Evolutionary conservation across 495 filamentous ascomycete species (phyloP), one percentile per base, ranked within the genome.

Genomic region (Penicillium canescens): DNA sequence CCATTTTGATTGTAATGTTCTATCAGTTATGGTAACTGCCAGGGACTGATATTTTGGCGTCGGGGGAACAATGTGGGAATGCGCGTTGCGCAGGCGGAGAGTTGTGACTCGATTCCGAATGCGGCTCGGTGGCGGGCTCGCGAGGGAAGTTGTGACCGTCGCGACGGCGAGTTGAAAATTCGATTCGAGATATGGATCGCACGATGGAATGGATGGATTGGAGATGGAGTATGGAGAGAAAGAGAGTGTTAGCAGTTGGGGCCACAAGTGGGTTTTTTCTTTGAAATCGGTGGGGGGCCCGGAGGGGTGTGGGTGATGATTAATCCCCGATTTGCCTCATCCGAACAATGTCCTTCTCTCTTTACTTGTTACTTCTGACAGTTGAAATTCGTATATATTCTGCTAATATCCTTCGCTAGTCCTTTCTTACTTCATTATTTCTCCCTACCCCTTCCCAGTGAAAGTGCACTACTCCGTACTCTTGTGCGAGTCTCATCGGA

Each of bases 1-100:
- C 76, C 89, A 92, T 91, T 51, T 35, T 67, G 67, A 49, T 40
- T 43, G 31, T 6, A 38, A 9, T 10, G 28, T 52, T 13, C 12
- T 3, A 46, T 20, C 16, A 54, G 14, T 18, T 21, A 34, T 10
- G 38, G 8, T 13, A 23, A 14, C 20, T 12, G 14, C 36, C 45
- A 12, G 21, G 34, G 5, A 33, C 36, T 33, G 40, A 46, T 54
- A 2, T 42, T 18, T 48, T 28, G 43, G 35, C 41, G 18, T 42
- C 28, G 44, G 31, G 23, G 42, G 23, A 44, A 44, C 33, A 33
- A 54, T 46, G 50, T 46, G 28, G 36, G 35, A 36, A 18, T 51
- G 49, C 49, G 49, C 49, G 40, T 53, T 48, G 42, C 49, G 54
- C 57, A 34, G 34, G 11, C 14, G 11, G 41, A 36, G 16, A 39